Conservation (phyloP, 805 yeast species). For the Sugiyamaella chiloensis region DNA sequence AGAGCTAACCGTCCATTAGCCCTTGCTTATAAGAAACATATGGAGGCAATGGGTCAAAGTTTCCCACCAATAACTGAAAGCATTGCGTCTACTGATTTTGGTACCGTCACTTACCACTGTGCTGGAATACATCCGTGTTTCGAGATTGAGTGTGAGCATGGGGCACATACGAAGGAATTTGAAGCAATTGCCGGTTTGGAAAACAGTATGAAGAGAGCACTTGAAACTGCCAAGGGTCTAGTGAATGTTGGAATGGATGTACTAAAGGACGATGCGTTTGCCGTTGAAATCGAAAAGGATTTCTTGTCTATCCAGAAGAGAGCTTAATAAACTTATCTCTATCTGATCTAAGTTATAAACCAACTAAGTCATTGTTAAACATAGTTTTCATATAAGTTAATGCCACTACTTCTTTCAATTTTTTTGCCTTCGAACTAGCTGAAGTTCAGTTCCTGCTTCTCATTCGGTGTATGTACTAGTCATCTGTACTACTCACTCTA, state of each 20-base stretch:
- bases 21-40: neutral
- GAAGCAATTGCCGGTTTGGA: neutral
- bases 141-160: neutral
- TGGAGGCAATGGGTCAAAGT: neutral
- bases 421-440: too few species aligned
- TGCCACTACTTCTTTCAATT: too few species aligned
- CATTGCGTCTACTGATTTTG: neutral
- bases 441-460: too few species aligned
- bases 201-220: neutral
- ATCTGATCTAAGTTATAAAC: too few species aligned
- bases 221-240: neutral
- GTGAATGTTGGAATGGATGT: neutral
- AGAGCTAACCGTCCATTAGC: neutral
- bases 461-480: too few species aligned
- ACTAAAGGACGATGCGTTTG: neutral
- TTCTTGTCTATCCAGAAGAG: neutral
- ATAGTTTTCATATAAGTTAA: too few species aligned
- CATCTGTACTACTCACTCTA: neutral
- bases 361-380: too few species aligned
- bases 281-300: neutral
- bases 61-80: neutral
- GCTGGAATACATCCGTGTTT: neutral
- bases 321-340: too few species aligned
- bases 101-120: neutral
- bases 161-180: neutral